These are phyloP conservation scores for Raffaelea deltoideospora DNA, from an alignment of 2,329 filamentous ascomycete genomes.

Conservation along the genomic window DNA sequence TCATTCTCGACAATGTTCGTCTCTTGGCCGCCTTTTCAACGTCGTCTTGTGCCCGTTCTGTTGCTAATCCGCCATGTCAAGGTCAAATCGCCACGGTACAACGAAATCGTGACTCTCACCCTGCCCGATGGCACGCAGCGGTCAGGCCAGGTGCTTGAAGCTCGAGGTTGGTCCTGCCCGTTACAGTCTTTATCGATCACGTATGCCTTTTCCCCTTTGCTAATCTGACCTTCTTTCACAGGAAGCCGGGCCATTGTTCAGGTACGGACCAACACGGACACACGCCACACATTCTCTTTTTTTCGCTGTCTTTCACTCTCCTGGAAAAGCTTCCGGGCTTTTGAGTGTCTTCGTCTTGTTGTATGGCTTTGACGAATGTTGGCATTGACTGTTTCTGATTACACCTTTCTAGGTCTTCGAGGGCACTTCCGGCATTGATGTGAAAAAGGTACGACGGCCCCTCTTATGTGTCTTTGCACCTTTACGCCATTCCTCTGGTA, in stretches of 20 bases:
- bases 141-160: conserved; percentile 92
- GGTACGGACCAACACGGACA: too few relatives aligned
- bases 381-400: too few relatives aligned
- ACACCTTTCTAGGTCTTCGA: conserved; percentile 82
- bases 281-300: too few relatives aligned
- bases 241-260: conserved; percentile 90
- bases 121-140: conserved; percentile 89
- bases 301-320: too few relatives aligned
- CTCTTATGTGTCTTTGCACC: too few relatives aligned
- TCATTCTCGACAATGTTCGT: conserved; percentile 88
- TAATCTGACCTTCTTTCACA: conserved; percentile 20
- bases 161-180: conserved; percentile 54
- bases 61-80: conserved; percentile 22
- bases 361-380: background rate
- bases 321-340: too few relatives aligned
- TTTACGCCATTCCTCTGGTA: too few relatives aligned
- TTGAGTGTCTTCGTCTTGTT: background rate
- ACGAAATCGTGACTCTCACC: conserved; percentile 93
- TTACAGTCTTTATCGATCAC: background rate
- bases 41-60: conserved; percentile 3
- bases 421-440: conserved; percentile 91
- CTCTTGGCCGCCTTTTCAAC: conserved; percentile 1
- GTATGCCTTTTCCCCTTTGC: background rate
- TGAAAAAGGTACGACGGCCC: conserved; percentile 65
- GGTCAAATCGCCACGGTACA: conserved; percentile 96